Evolutionary conservation across 1,139 yeast species (phyloP), one percentile per base, ranked within the genome.

Genomic region (Debaryomycetaceae sp.): DNA sequence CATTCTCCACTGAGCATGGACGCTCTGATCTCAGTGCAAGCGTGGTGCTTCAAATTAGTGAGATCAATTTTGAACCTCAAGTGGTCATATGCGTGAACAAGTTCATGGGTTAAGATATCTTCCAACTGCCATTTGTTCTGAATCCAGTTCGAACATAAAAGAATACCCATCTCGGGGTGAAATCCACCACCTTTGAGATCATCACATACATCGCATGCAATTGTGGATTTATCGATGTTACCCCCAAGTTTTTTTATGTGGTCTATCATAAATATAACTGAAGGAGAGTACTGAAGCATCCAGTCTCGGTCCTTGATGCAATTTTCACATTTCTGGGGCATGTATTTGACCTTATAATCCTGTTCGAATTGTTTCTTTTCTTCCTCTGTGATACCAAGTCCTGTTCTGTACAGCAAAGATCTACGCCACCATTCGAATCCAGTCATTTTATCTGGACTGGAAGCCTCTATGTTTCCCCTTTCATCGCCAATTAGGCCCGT

Each of bases 1-100:
- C 99, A 92, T 58, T 92, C 99, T 6, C 99, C 99, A 54, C 96
- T 86, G 30, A 92, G 70, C 56, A 87, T 83, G 11, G 95, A 84
- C 0, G 98, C 98, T 45, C 99, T 73, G 39, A 92, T 88, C 63
- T 92, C 98, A 0, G 97, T 84, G 61, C 98, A 94, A 0, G 98
- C 98, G 59, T 92, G 98, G 56, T 92, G 98, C 54, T 80, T 79
- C 56, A 94, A 69, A 60, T 92, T 79, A 41, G 74, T 59, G 82
- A 95, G 84, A 59, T 92, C 86, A 7, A 92, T 88, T 40, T 87
- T 72, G 67, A 94, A 92, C 59, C 88, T 84, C 50, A 88, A 70
- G 56, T 89, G 84, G 61, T 92, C 99, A 62, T 88, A 92, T 40
- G 91, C 94, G 62, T 92, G 99, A 17, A 94, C 83, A 59, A 92